Conservation (phyloP, 495 filamentous ascomycete species). For the Lasiosphaeria hispida region DNA sequence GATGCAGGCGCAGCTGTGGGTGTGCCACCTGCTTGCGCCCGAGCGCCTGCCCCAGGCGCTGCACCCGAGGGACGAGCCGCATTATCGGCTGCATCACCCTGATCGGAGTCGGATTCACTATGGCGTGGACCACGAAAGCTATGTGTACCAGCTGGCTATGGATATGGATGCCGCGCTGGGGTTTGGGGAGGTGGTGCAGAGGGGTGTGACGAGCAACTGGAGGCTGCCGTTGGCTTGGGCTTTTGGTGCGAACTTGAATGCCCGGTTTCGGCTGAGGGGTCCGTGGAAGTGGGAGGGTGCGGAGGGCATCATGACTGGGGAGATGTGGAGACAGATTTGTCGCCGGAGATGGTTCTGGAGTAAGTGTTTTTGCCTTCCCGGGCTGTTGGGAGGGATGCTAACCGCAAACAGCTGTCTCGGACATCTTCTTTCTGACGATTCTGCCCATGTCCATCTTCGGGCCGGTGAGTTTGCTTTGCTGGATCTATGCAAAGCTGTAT, state of each 20-base stretch:
- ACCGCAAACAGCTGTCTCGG: constrained; percentile 23
- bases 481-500: constrained; percentile 15
- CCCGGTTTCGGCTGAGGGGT: constrained; percentile 39
- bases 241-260: constrained; percentile 39
- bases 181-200: constrained; percentile 26
- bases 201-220: constrained; percentile 19
- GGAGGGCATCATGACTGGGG: constrained; percentile 31
- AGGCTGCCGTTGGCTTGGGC: constrained; percentile 37
- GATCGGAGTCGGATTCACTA: constrained; percentile 33
- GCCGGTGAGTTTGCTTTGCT: constrained; percentile 27
- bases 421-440: constrained; percentile 14
- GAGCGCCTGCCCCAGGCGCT: constrained; percentile 12
- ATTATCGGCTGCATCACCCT: constrained; percentile 35
- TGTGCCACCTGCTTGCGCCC: constrained; percentile 33
- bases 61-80: constrained; percentile 21
- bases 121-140: constrained; percentile 47
- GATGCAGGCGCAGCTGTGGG: constrained; percentile 49
- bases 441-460: constrained; percentile 35
- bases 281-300: constrained; percentile 35
- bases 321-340: constrained; percentile 37
- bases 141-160: constrained; percentile 43
- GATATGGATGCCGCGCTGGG: constrained; percentile 42
- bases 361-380: constrained; percentile 37
- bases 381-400: constrained; percentile 31
- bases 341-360: constrained; percentile 32